Evolutionary conservation across 164 flowering plant species (phyloP), one percentile per base, ranked within the genome.

Genomic region (Buxus sempervirens): DNA sequence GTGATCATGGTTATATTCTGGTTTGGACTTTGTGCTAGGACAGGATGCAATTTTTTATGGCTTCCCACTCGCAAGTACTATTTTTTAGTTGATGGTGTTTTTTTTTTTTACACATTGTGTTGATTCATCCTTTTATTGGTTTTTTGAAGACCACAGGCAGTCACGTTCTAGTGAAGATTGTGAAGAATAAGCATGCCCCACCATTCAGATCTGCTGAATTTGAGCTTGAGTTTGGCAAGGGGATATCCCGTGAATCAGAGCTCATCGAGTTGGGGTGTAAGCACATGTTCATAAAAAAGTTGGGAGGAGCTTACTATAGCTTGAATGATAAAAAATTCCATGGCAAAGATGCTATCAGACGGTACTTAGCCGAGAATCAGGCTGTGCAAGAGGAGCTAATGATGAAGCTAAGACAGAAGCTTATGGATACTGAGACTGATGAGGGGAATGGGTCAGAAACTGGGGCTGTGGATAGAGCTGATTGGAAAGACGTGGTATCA

Each of bases 151-250:
- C 78, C 3, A 27, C 82, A 16, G 99, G 99, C 53, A 89, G 86
- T 74, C 87, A 86, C 72, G 93, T 96, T 68, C 68, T 28, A n/a
- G 98, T 91, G 61, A 91, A 96, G 76, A 70, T 96, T 54, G 90
- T 96, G 68, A 93, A 93, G 74, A 96, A 96, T 81, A 96, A 93
- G 79, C 97, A 76, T 74, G 97, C 98, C 38, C 96, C 99, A 32
- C 98, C 98, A 22, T 93, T 93, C 58, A 89, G 73, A 77, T 82
- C 84, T 14, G 97, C 88, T 13, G 81, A 86, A 42, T 88, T 93
- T 72, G 98, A 93, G 81, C 88, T 93, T n/a, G 88, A 83, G 77
- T 93, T 89, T 80, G 96, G 99, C 22, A 90, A 90, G 71, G 99
- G 99, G 28, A 96, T 96, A 62, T 77, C 73, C 60, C 84, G 82